phyloP scores from a whole-genome alignment of 1,284 basidiomycete species.

The Cutaneotrichosporon spelunceum region DNA sequence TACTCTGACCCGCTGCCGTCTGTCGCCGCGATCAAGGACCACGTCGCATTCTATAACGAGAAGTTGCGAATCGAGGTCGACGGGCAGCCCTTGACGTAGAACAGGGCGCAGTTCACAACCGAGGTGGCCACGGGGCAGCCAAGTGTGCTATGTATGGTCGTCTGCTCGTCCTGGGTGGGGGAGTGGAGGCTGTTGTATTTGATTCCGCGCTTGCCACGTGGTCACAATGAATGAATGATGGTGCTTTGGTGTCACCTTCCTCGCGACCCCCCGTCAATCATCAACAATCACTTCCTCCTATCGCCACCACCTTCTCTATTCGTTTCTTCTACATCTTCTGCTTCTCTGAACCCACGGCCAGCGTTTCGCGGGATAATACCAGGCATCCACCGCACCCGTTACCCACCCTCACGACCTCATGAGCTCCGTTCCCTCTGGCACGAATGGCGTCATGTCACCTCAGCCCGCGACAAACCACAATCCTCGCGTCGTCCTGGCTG shows the following conservation, averaged over 20 bases:
- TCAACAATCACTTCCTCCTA: neutral
- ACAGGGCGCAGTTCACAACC: neutral
- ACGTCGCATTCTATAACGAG: slow-evolving; percentile 15
- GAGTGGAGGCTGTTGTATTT: neutral
- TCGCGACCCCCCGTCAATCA: neutral
- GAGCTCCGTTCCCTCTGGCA: slow-evolving; percentile 9
- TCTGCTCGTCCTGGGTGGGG: neutral
- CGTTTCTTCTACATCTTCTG: neutral
- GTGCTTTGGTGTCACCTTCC: neutral
- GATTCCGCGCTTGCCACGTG: neutral
- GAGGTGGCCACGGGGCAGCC: too few species aligned
- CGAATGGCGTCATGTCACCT: slow-evolving; percentile 24
- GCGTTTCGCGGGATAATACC: neutral
- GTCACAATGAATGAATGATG: neutral
- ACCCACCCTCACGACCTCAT: slow-evolving; percentile 5
- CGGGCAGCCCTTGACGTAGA: slow-evolving; percentile 5
- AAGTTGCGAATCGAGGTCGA: slow-evolving; percentile 12
- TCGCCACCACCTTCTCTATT: neutral
- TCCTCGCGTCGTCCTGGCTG: slow-evolving; percentile 40
- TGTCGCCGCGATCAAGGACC: slow-evolving; percentile 9
- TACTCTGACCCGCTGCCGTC: slow-evolving; percentile 2
- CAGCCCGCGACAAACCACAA: slow-evolving; percentile 19
- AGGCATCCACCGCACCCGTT: neutral
- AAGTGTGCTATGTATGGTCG: too few species aligned
- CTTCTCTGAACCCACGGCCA: neutral